Evolutionary conservation across 345 rosid genomes (phyloP).

Genomic region (Microthlaspi erraticum): DNA sequence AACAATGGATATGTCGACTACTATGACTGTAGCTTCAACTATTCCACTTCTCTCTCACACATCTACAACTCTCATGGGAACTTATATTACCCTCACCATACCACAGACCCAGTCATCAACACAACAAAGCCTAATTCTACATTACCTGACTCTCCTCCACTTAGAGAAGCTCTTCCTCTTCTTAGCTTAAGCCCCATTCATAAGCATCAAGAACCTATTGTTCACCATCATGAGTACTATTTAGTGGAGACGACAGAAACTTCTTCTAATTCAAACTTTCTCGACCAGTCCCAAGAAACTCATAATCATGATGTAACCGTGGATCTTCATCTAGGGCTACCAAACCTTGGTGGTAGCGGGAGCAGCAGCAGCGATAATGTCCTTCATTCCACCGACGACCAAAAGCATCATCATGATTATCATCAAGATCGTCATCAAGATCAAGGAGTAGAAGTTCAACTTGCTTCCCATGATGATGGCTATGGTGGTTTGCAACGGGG

Average conservation of each 20-base stretch:
- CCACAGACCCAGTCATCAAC: constrained; percentile 37
- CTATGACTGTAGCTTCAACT: constrained; percentile 50
- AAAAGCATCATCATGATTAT: constrained; percentile 38
- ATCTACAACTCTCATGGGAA: constrained; percentile 42
- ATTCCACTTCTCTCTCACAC: constrained; percentile 46
- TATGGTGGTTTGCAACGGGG: constrained; percentile 55
- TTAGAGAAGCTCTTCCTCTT: constrained; percentile 88
- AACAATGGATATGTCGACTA: constrained; percentile 56
- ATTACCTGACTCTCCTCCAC: constrained; percentile 69
- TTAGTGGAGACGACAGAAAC: constrained; percentile 47
- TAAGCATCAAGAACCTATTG: constrained; percentile 47
- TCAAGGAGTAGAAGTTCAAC: constrained; percentile 55
- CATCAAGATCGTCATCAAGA: constrained; percentile 43
- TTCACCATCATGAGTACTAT: constrained; percentile 49
- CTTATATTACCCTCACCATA: constrained; percentile 43
- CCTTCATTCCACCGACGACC: constrained; percentile 38
- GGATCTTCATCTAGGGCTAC: constrained; percentile 86
- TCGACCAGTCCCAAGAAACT: constrained; percentile 47
- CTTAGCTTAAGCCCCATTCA: constrained; percentile 75
- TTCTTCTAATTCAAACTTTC: constrained; percentile 28
- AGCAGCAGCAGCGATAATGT: constrained; percentile 38
- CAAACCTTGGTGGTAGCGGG: constrained; percentile 49
- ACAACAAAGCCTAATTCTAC: constrained; percentile 35
- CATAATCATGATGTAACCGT: constrained; percentile 56
- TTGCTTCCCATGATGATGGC: constrained; percentile 43